Evolutionary conservation across 148 eudicot genomes (phyloP).

Genomic region (Beta vulgaris): DNA sequence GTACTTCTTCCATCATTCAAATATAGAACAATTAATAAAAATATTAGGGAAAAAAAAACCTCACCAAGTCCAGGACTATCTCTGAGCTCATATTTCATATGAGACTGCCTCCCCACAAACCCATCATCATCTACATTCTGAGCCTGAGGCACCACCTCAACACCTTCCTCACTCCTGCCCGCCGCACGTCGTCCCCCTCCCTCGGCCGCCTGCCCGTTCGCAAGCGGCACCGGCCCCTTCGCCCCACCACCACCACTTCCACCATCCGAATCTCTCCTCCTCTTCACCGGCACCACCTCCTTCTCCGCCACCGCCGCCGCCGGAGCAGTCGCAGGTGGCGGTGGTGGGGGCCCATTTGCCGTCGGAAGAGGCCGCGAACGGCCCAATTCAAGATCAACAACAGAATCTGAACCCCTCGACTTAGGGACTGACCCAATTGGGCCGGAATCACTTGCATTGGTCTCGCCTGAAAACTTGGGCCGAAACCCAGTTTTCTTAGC

Average conservation of each 20-base stretch:
- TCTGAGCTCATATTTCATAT: constrained; percentile 94
- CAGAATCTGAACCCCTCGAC: constrained; percentile 35
- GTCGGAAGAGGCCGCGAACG: constrained; percentile 34
- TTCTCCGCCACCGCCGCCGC: constrained; percentile 24
- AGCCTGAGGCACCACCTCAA: constrained; percentile 45
- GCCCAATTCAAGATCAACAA: constrained; percentile 64
- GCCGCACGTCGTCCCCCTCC: constrained; percentile 14
- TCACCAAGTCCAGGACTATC: constrained; percentile 91
- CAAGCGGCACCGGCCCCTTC: constrained; percentile 25
- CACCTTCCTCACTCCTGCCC: constrained; percentile 47
- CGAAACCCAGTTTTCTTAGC: constrained; percentile 79
- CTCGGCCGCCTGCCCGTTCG: constrained; percentile 33
- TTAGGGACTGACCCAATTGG: constrained; percentile 33
- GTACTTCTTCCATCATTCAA: too few relatives aligned
- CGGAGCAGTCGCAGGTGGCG: neutral
- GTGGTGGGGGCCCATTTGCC: constrained; percentile 26
- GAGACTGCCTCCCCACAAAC: constrained; percentile 59
- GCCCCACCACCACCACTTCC: constrained; percentile 26
- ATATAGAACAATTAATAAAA: too few relatives aligned
- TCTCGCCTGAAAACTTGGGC: constrained; percentile 90
- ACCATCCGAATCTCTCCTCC: constrained; percentile 53
- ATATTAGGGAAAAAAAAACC: too few relatives aligned
- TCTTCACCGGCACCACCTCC: constrained; percentile 47
- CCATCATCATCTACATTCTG: constrained; percentile 63
- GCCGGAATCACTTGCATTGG: constrained; percentile 58